Percentiles rank a stretch among this genome's conserved stretches.
Conservation (phyloP, 768 basidiomycete genomes). For the Suillus placidus region DNA sequence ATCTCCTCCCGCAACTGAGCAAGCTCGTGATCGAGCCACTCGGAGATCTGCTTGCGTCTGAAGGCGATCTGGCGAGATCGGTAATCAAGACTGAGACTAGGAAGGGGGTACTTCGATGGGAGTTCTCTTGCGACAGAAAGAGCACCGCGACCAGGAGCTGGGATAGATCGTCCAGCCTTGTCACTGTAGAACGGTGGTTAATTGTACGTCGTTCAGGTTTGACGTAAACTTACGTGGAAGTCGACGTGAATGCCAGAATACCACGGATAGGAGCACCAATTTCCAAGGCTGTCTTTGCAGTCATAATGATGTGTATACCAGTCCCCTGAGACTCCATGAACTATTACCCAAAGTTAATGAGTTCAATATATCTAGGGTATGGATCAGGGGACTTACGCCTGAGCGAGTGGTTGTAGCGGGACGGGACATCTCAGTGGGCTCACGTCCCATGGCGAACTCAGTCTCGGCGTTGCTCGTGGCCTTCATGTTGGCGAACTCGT, state of each 20-base stretch:
- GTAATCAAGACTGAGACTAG: slow-evolving; percentile 83
- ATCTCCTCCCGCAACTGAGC: slow-evolving; percentile 81
- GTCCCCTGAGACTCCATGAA: slow-evolving; percentile 98
- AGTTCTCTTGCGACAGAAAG: slow-evolving; percentile 88
- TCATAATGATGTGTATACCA: slow-evolving; percentile 98
- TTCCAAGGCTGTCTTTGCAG: slow-evolving; percentile 91
- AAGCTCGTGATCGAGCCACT: slow-evolving; percentile 93
- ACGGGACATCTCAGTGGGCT: slow-evolving; percentile 98
- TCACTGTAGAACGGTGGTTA: slow-evolving; percentile 56
- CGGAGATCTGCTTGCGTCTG: slow-evolving; percentile 92
- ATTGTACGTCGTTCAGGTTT: neutral
- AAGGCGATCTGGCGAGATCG: slow-evolving; percentile 92
- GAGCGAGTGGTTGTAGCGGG: slow-evolving; percentile 95
- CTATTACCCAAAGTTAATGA: slow-evolving; percentile 34
- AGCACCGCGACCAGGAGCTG: slow-evolving; percentile 94
- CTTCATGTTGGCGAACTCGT: slow-evolving; percentile 99
- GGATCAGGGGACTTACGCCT: slow-evolving; percentile 58
- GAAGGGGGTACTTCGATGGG: slow-evolving; percentile 73
- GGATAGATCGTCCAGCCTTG: slow-evolving; percentile 97
- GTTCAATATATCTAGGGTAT: slow-evolving; percentile 12
- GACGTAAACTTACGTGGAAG: slow-evolving; percentile 72
- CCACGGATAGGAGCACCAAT: slow-evolving; percentile 93
- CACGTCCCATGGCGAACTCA: slow-evolving; percentile 98
- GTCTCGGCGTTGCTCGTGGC: slow-evolving; percentile 97
- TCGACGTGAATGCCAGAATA: slow-evolving; percentile 93